Conservation (phyloP, 495 filamentous ascomycete genomes). For the Penicillium roqueforti region DNA sequence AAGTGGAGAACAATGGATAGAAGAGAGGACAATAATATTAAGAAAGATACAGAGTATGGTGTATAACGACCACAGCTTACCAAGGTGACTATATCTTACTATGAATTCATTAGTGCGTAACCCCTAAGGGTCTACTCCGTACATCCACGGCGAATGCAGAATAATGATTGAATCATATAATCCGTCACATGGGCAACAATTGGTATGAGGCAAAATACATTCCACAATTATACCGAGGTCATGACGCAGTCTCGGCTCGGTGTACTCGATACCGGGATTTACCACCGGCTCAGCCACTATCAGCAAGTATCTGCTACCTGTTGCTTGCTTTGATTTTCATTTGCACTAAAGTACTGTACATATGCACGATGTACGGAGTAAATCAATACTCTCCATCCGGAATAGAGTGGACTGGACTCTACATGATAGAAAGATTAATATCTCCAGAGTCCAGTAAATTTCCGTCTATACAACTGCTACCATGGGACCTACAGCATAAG, state of each 20-base stretch:
- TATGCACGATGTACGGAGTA: neutral
- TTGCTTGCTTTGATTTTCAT: neutral
- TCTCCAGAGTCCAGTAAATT: neutral
- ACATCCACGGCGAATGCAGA: too few species aligned
- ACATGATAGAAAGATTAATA: neutral
- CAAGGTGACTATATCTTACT: neutral
- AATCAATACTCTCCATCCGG: neutral
- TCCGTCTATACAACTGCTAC: neutral
- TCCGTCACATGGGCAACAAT: neutral
- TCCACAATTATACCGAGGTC: conserved; percentile 1
- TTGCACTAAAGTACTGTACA: neutral
- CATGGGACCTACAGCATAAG: too few species aligned
- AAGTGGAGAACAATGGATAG: neutral
- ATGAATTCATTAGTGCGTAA: conserved; percentile 14
- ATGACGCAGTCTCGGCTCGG: conserved; percentile 6
- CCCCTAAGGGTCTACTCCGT: too few species aligned
- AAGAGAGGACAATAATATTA: too few species aligned
- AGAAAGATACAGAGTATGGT: too few species aligned
- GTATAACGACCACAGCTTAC: too few species aligned
- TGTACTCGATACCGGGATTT: conserved; percentile 2
- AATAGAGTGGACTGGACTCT: neutral
- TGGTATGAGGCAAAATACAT: neutral
- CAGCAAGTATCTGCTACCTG: neutral
- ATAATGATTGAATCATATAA: neutral
- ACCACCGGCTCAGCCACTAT: neutral